A percentile compares a stretch with the other conserved stretches of the same genome.
Evolutionary conservation across 768 basidiomycete species (phyloP).

Genomic region (Auricularia auricula-judae): DNA sequence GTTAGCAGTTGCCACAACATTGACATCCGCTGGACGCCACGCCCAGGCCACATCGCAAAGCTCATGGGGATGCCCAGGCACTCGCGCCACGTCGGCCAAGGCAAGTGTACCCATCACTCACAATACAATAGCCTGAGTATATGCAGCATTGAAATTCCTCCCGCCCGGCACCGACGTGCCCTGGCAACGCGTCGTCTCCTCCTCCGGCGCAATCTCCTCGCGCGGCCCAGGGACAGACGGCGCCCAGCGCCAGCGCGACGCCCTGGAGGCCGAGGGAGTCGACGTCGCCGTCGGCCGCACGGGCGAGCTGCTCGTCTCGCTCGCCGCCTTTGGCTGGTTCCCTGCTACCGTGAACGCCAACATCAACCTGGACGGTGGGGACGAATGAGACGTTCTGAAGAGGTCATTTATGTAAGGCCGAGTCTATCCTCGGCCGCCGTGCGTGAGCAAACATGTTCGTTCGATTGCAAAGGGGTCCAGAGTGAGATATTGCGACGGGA

Average conservation of each 20-base stretch:
- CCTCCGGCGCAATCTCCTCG: slow-evolving; percentile 67
- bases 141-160: slow-evolving; percentile 65
- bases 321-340: background rate
- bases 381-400: too few relatives aligned
- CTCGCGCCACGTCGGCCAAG: slow-evolving; percentile 76
- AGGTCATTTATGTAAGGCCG: background rate
- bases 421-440: background rate
- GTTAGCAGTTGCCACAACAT: slow-evolving; percentile 23
- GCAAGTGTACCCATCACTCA: slow-evolving; percentile 23
- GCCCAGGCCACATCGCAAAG: slow-evolving; percentile 65
- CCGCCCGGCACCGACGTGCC: slow-evolving; percentile 59
- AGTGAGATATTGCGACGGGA: too few relatives aligned
- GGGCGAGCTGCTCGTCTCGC: background rate
- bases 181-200: slow-evolving; percentile 69
- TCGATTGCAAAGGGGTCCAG: too few relatives aligned
- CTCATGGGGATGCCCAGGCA: slow-evolving; percentile 70
- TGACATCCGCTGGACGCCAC: background rate
- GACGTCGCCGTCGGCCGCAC: slow-evolving; percentile 33
- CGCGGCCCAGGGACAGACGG: slow-evolving; percentile 76
- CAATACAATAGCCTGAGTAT: background rate
- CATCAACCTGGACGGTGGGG: too few relatives aligned
- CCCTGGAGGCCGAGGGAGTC: slow-evolving; percentile 72
- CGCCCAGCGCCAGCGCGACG: slow-evolving; percentile 64
- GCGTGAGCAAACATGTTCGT: too few relatives aligned
- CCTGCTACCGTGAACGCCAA: background rate